Evolutionary conservation across 2,329 filamentous ascomycete species (phyloP), one percentile per base, ranked within the genome.

Genomic region (Claviceps purpurea): DNA sequence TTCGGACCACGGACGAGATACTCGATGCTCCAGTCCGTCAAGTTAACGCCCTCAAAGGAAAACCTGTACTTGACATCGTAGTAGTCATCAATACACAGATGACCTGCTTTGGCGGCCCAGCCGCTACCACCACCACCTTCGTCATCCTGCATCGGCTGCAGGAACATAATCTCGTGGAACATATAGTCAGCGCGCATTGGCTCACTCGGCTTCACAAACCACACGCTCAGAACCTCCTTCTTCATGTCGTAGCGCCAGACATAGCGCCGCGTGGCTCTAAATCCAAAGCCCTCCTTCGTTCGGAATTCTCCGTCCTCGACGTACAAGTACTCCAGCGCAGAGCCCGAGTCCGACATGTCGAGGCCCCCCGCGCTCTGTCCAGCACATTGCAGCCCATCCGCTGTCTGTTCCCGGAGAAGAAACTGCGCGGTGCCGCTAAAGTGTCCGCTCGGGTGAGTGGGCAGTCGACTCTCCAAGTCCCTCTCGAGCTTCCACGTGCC

Each of bases 31-130:
- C 83, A 87, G 26, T 72, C 65, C 50, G 64, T 62, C 57, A 88
- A 59, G 44, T 76, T 76, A 1, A 82, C 70, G 13, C 77, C 79
- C 47, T 72, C 64, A 58, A 82, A 85, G 8, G 65, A 65, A 65
- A 90, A 90, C 55, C 80, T 74, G 64, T 88, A 89, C 45, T 72
- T 70, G 42, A 85, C 82, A 52, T 85, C 73, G 61, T 89, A 89
- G 57, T 80, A 80, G 60, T 90, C 85, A 26, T 84, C 74, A 22
- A 81, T 74, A 62, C 86, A 89, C 20, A 87, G 67, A 63, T 90
- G 85, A 13, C 79, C 77, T 0, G 83, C 81, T 57, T 74, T 80
- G 0, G 84, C 85, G 43, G 70, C 66, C 80, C 84, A 87, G 0
- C 75, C 76, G 51, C 41, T 6, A 18, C 8, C 41, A 16, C 40